Evolutionary conservation across 306 rosid genomes (phyloP).

Genomic region (Inga laurina): DNA sequence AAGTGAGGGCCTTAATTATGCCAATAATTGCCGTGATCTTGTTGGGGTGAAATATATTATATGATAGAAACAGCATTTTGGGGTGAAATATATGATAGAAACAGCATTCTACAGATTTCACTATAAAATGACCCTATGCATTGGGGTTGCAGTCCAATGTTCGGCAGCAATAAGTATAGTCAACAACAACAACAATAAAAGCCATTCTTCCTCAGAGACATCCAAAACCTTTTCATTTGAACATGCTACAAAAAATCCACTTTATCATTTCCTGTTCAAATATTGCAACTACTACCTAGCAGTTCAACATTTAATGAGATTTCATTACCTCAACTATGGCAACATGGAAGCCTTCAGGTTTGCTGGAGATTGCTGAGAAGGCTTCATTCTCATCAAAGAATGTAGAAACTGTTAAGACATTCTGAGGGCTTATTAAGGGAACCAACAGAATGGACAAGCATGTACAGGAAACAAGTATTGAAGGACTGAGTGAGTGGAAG

Average conservation of each 20-base stretch:
- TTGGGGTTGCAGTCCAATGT: neutral
- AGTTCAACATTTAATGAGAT: constrained; percentile 2
- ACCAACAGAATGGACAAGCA: constrained; percentile 13
- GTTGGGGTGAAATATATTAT: neutral
- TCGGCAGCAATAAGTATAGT: neutral
- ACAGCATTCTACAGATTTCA: neutral
- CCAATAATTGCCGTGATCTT: neutral
- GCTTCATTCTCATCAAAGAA: constrained; percentile 74
- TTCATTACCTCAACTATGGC: constrained; percentile 75
- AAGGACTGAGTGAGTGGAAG: neutral
- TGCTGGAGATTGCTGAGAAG: constrained; percentile 60
- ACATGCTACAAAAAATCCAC: constrained; percentile 14
- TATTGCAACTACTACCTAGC: neutral
- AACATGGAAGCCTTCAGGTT: constrained; percentile 65
- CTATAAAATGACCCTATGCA: neutral
- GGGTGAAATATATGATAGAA: neutral
- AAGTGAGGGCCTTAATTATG: neutral
- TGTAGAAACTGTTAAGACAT: constrained; percentile 55
- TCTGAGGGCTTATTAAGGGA: constrained; percentile 24
- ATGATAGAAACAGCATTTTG: neutral
- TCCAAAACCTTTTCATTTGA: neutral
- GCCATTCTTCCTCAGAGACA: neutral
- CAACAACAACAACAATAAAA: constrained; percentile 13
- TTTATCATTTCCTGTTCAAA: neutral
- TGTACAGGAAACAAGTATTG: constrained; percentile 23